A percentile compares a stretch with the other conserved stretches of the same genome.
phyloP scores from a whole-genome alignment of 345 rosid species.

The Arabidopsis arenosa region DNA sequence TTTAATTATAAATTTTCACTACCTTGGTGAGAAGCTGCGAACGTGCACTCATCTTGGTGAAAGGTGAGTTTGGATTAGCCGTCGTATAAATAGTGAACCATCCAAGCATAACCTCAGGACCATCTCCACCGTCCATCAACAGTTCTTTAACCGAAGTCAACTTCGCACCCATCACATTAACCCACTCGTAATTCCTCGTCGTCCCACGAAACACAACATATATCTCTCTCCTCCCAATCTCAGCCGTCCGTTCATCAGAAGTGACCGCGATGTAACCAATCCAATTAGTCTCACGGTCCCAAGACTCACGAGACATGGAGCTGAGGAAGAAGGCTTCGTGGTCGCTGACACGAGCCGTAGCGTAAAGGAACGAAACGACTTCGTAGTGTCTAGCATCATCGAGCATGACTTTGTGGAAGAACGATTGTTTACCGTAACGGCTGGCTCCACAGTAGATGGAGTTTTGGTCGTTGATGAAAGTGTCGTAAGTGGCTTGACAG shows the following conservation, averaged over 20 bases:
- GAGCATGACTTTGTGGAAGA: conserved; percentile 72
- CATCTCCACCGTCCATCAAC: conserved; percentile 37
- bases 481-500: conserved; percentile 88
- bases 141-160: conserved; percentile 49
- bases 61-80: conserved; percentile 58
- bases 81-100: conserved; percentile 80
- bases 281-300: conserved; percentile 98
- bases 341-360: conserved; percentile 67
- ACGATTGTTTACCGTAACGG: conserved; percentile 70
- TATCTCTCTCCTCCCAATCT: conserved; percentile 74
- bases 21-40: conserved; percentile 57
- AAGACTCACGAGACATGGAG: conserved; percentile 71
- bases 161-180: conserved; percentile 66
- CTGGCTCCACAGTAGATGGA: conserved; percentile 79
- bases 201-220: conserved; percentile 83
- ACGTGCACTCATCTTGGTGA: conserved; percentile 66
- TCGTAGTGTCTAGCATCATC: conserved; percentile 57
- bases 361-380: conserved; percentile 70
- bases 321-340: conserved; percentile 68
- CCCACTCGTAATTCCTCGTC: conserved; percentile 82
- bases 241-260: conserved; percentile 53
- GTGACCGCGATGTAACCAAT: conserved; percentile 79
- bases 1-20: background rate
- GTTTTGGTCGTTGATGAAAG: conserved; percentile 82
- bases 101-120: conserved; percentile 80